Evolutionary conservation across 345 rosid genomes (phyloP).

Genomic region (Acer yangbiense): DNA sequence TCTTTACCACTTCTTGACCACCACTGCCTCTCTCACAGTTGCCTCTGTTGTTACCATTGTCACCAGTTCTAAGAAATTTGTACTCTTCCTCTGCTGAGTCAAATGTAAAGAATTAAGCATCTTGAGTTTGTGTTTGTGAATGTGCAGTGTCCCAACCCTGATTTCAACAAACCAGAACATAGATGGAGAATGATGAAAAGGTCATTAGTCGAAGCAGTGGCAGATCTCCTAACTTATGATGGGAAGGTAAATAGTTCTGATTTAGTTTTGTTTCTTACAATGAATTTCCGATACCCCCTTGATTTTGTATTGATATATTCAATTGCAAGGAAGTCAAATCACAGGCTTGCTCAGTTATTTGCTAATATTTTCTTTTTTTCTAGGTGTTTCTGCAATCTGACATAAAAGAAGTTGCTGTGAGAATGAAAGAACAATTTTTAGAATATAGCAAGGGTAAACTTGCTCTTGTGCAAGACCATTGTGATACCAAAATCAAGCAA

Average conservation of each 20-base stretch:
- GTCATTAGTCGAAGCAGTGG: slow-evolving; percentile 64
- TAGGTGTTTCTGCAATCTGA: slow-evolving; percentile 75
- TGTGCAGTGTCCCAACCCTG: slow-evolving; percentile 73
- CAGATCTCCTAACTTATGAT: slow-evolving; percentile 47
- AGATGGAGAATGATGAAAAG: slow-evolving; percentile 73
- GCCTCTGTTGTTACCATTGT: background rate
- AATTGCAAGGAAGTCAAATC: background rate
- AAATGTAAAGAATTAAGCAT: slow-evolving; percentile 1
- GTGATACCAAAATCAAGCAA: slow-evolving; percentile 14
- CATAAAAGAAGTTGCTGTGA: slow-evolving; percentile 50
- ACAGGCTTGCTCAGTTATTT: slow-evolving; percentile 1
- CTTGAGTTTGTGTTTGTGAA: background rate
- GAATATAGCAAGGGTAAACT: slow-evolving; percentile 52
- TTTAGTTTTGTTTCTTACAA: background rate
- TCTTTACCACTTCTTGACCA: background rate
- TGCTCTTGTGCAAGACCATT: slow-evolving; percentile 22
- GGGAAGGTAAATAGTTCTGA: slow-evolving; percentile 51
- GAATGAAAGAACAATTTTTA: slow-evolving; percentile 60
- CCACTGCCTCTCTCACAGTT: background rate
- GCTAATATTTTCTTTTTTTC: slow-evolving; percentile 8
- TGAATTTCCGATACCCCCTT: background rate
- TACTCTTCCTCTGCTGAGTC: slow-evolving; percentile 1
- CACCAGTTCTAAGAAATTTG: background rate
- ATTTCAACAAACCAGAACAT: slow-evolving; percentile 59
- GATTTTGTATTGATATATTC: background rate